Percentiles rank a stretch among this genome's conserved stretches.
Conservation (phyloP, 2,329 filamentous ascomycete species). For the Cercospora beticola region DNA sequence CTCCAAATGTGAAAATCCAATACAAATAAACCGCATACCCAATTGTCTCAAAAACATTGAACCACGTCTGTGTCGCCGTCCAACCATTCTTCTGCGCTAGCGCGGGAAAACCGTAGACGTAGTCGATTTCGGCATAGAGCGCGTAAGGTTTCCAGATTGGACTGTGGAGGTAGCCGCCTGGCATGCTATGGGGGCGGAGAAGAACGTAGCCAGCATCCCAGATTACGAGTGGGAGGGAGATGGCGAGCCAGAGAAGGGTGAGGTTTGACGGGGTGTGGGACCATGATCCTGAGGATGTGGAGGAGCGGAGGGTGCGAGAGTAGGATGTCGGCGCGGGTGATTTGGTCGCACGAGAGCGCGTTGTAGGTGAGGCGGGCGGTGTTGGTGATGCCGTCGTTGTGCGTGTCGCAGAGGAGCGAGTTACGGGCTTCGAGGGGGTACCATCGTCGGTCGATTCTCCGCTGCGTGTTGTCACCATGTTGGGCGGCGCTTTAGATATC, state of each 20-base stretch:
- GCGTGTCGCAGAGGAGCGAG: constrained; percentile 22
- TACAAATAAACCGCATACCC: constrained; percentile 65
- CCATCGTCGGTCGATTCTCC: constrained; percentile 14
- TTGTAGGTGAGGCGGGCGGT: constrained; percentile 9
- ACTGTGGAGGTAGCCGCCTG: constrained; percentile 68
- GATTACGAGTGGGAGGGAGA: constrained; percentile 73
- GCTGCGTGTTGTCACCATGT: constrained; percentile 20
- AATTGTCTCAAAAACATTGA: constrained; percentile 68
- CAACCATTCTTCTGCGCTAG: constrained; percentile 70
- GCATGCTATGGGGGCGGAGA: constrained; percentile 77
- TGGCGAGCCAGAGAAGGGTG: constrained; percentile 67
- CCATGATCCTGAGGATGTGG: constrained; percentile 41
- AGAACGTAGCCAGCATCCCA: constrained; percentile 84
- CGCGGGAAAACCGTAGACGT: constrained; percentile 77
- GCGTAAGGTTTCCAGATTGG: constrained; percentile 76
- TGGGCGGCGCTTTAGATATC: neutral
- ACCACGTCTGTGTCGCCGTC: constrained; percentile 67
- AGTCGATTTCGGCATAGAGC: constrained; percentile 76
- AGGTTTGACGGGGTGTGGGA: constrained; percentile 61
- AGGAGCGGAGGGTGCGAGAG: constrained; percentile 22
- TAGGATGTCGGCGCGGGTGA: constrained; percentile 4
- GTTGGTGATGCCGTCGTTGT: constrained; percentile 11
- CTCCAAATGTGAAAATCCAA: constrained; percentile 49
- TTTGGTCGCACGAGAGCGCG: constrained; percentile 32
- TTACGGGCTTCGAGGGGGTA: constrained; percentile 28